Percentiles rank a stretch among this genome's conserved stretches.
phyloP scores from a whole-genome alignment of 2,329 filamentous ascomycete species.

The Verticillium longisporum region DNA sequence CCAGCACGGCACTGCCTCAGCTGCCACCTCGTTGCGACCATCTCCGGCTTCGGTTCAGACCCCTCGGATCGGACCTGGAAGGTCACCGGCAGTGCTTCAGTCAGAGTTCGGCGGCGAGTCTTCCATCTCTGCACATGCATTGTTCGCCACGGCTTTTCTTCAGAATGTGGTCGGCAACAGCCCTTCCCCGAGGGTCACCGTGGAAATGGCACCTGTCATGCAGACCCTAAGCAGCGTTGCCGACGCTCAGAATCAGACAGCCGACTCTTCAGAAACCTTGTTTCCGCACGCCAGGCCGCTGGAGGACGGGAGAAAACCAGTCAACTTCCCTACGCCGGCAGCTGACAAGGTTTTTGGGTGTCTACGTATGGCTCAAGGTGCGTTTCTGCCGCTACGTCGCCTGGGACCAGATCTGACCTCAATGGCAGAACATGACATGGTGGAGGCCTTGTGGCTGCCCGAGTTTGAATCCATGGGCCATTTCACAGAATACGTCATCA shows the following conservation, averaged over 20 bases:
- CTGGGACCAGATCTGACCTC: background rate
- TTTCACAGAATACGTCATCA: slow-evolving; percentile 14
- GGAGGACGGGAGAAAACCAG: slow-evolving; percentile 1
- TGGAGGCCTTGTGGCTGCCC: slow-evolving; percentile 3
- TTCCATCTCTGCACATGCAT: slow-evolving; percentile 11
- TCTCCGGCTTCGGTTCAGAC: background rate
- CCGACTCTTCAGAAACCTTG: slow-evolving; percentile 5
- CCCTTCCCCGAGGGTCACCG: background rate
- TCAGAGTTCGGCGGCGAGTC: slow-evolving; percentile 14
- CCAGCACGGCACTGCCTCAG: background rate
- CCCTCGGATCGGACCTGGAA: background rate
- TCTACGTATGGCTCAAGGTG: slow-evolving; percentile 10
- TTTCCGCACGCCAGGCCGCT: slow-evolving; percentile 9
- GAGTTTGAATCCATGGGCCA: slow-evolving; percentile 2
- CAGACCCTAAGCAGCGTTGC: slow-evolving; percentile 5
- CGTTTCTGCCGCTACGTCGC: background rate
- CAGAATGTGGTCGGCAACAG: slow-evolving; percentile 14
- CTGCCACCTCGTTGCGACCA: background rate
- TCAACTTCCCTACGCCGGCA: slow-evolving; percentile 7
- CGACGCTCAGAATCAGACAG: slow-evolving; percentile 1
- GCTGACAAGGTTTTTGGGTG: slow-evolving; percentile 8
- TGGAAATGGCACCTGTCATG: slow-evolving; percentile 5
- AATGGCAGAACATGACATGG: slow-evolving; percentile 1
- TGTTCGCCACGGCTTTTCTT: slow-evolving; percentile 14
- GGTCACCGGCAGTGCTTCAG: slow-evolving; percentile 1